Conservation (phyloP, 2,329 filamentous ascomycete species). For the Hypomyces rosellus region DNA sequence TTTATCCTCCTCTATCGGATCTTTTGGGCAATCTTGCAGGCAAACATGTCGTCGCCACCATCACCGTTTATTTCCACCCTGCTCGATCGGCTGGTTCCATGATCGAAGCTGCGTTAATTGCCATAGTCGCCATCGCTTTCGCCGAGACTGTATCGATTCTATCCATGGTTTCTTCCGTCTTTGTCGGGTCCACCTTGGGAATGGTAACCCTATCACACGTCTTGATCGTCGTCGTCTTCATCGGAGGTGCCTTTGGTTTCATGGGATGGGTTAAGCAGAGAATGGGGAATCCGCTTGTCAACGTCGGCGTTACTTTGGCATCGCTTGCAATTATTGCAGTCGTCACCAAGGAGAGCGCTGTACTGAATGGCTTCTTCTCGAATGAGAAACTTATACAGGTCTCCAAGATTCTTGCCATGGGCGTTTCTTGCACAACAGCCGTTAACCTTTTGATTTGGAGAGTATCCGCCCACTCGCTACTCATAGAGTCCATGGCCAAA, state of each 20-base stretch:
- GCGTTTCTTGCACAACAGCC: conserved; percentile 60
- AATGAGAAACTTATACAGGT: conserved; percentile 48
- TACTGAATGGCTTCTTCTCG: conserved; percentile 70
- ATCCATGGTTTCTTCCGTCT: conserved; percentile 74
- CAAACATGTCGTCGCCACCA: conserved; percentile 83
- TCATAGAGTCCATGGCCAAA: conserved; percentile 64
- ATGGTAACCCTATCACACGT: conserved; percentile 66
- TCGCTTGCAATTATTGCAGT: conserved; percentile 80
- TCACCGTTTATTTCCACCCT: conserved; percentile 88
- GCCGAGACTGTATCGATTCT: conserved; percentile 59
- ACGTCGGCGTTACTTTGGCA: conserved; percentile 73
- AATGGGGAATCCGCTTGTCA: conserved; percentile 67
- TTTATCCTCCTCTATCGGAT: conserved; percentile 61
- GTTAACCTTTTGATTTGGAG: conserved; percentile 72
- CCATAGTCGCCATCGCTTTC: conserved; percentile 68
- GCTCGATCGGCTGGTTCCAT: conserved; percentile 77
- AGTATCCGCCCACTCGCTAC: conserved; percentile 62
- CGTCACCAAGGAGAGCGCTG: conserved; percentile 77
- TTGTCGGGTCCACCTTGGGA: conserved; percentile 61
- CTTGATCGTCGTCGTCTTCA: conserved; percentile 70
- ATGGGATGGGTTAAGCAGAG: conserved; percentile 77
- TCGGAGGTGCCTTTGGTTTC: conserved; percentile 74
- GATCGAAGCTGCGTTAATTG: conserved; percentile 71
- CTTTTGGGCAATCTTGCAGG: conserved; percentile 77
- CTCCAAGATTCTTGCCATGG: conserved; percentile 70